Evolutionary conservation across 345 rosid species (phyloP).

Genomic region (Corymbia maculata): DNA sequence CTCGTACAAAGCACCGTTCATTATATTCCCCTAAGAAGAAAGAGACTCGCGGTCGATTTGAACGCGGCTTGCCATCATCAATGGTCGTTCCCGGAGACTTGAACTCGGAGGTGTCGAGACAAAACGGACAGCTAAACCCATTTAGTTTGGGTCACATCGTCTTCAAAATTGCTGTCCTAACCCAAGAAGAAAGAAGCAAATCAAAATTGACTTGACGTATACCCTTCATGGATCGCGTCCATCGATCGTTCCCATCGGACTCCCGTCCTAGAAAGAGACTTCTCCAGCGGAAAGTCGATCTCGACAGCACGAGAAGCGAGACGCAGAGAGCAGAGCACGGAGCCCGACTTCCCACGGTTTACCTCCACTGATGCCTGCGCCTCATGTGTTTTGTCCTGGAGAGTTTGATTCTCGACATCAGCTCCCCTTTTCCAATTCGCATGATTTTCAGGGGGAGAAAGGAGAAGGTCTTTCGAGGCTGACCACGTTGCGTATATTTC

Average conservation of each 20-base stretch:
- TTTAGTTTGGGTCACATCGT: too few relatives aligned
- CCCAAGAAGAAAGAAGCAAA: not conserved
- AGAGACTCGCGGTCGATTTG: too few relatives aligned
- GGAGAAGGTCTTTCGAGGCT: not conserved
- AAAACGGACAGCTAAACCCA: not conserved
- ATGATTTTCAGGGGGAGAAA: not conserved
- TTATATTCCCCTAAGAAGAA: too few relatives aligned
- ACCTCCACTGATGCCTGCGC: not conserved
- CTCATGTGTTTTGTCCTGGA: not conserved
- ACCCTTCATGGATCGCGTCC: not conserved
- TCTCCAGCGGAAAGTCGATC: not conserved
- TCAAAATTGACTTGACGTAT: not conserved
- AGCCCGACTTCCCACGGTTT: not conserved
- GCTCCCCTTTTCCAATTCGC: not conserved
- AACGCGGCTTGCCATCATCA: not conserved
- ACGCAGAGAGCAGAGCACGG: not conserved
- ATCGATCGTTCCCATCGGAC: not conserved
- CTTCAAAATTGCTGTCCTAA: not conserved
- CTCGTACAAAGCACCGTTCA: not conserved
- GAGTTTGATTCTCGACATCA: not conserved
- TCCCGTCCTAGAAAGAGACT: not conserved
- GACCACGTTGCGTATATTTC: not conserved
- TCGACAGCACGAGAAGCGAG: not conserved
- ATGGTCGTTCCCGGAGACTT: not conserved
- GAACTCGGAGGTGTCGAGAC: not conserved